Conservation (phyloP, 352 stramenopile species). For the Globisporangium parvum region DNA sequence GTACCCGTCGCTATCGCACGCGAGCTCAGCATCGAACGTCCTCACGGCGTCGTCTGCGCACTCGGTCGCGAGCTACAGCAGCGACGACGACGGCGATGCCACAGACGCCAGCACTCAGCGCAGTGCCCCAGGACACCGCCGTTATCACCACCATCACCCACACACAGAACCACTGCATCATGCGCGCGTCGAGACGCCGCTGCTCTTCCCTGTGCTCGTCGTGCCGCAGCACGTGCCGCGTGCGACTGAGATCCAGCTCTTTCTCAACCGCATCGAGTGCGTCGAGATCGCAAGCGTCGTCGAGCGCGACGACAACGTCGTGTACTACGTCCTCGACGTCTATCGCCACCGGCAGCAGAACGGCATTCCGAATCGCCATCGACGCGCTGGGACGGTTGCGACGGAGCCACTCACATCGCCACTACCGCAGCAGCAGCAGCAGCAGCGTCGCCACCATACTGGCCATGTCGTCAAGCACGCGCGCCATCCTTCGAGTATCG, state of each 20-base stretch:
- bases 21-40: not conserved
- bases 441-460: slow-evolving; percentile 5
- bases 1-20: not conserved
- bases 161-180: slow-evolving; percentile 18
- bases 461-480: not conserved
- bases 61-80: not conserved
- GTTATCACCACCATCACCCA: slow-evolving; percentile 18
- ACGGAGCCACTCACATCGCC: too few species aligned
- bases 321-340: slow-evolving; percentile 60
- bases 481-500: slow-evolving; percentile 5
- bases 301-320: slow-evolving; percentile 34
- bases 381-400: not conserved
- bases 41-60: not conserved
- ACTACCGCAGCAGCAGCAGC: too few species aligned
- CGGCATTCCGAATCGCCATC: slow-evolving; percentile 28
- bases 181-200: slow-evolving; percentile 25
- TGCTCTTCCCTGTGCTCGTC: slow-evolving; percentile 38
- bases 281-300: slow-evolving; percentile 48
- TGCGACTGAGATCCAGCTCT: slow-evolving; percentile 46
- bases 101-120: slow-evolving; percentile 4
- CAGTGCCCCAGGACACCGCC: too few species aligned
- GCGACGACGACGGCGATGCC: not conserved
- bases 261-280: slow-evolving; percentile 51
- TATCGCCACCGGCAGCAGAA: slow-evolving; percentile 54
- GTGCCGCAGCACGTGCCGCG: slow-evolving; percentile 45